Base-by-base conservation (phyloP, 306 rosid species). In the Citrullus colocynthis region DNA sequence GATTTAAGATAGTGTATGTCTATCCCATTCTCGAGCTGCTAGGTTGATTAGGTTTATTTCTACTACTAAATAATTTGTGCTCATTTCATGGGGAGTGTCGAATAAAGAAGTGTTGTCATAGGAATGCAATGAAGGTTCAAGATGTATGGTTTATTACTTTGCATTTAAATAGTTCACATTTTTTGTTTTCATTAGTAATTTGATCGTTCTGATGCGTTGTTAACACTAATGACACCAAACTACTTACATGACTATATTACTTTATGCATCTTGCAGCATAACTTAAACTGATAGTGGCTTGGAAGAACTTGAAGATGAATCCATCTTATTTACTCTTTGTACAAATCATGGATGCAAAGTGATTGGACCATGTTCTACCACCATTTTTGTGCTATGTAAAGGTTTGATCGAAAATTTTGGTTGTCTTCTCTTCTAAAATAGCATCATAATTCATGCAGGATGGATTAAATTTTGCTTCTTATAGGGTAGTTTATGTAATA, bases 381-480 rank as follows among this genome's bases (percentile, higher is more conserved):
- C 60, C 60, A 73, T 1, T 72, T 44, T 44, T 16, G 51, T 39
- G 14, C 9, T 6, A 71, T 48, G 14, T 13, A 73, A 30, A 49
- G 77, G 59, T 73, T 73, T 73, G 61, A 73, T 73, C 11, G 20
- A 73, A 73, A 73, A 24, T 73, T 6, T 73, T 34, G 28, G 28
- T 44, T 73, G 42, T 59, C 59, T 71, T 72, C 77, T 51, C 44
- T 72, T 49, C 77, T 48, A 30, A 49, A 49, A 72, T 72, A 6
- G 28, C 77, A 15, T 72, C 77, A 15, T 55, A 70, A 70, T 20
- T 2, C 58, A 70, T 21, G 20, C 57, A 44, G 58, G 9, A 12
- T 18, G 12, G 57, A 4, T 70, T 45, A 45, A 70, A 15, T 21
- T 44, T 45, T 70, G 58, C 39, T 70, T 44, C 51, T 7, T 44